Evolutionary conservation across 208 protist genomes (phyloP).

Genomic region (Trypanosoma cruzi): DNA sequence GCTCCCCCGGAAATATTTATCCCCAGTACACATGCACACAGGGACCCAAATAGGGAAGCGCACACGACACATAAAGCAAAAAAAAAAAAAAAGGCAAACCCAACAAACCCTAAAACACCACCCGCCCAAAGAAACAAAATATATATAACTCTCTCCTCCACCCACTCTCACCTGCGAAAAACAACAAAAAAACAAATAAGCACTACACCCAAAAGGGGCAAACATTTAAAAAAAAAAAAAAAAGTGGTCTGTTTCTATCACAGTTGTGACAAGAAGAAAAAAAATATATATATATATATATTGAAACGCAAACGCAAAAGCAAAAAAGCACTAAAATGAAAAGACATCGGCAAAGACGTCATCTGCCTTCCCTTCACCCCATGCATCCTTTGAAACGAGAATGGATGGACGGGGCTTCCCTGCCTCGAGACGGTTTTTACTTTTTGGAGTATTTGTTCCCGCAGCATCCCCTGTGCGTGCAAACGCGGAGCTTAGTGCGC

Average conservation of each 20-base stretch:
- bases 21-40: no score
- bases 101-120: not conserved
- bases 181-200: constrained; percentile 3
- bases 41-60: not conserved
- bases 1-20: no score
- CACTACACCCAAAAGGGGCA: not conserved
- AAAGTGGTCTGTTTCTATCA: not conserved
- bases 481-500: constrained; percentile 7
- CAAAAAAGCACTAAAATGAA: constrained; percentile 29
- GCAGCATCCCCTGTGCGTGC: constrained; percentile 1
- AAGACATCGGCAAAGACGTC: constrained; percentile 77
- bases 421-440: not conserved
- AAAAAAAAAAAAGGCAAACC: constrained; percentile 17
- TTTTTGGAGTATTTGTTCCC: not conserved
- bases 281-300: constrained; percentile 8
- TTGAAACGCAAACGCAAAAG: constrained; percentile 1
- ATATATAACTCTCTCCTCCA: no score
- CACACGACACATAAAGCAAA: constrained; percentile 19
- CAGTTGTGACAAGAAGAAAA: constrained; percentile 18
- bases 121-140: constrained; percentile 12
- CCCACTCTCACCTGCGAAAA: not conserved
- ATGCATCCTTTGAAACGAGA: constrained; percentile 23
- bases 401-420: constrained; percentile 23
- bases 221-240: constrained; percentile 4
- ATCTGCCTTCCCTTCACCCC: constrained; percentile 33